phyloP scores from a whole-genome alignment of 306 rosid genomes.

The Alnus rubra region DNA sequence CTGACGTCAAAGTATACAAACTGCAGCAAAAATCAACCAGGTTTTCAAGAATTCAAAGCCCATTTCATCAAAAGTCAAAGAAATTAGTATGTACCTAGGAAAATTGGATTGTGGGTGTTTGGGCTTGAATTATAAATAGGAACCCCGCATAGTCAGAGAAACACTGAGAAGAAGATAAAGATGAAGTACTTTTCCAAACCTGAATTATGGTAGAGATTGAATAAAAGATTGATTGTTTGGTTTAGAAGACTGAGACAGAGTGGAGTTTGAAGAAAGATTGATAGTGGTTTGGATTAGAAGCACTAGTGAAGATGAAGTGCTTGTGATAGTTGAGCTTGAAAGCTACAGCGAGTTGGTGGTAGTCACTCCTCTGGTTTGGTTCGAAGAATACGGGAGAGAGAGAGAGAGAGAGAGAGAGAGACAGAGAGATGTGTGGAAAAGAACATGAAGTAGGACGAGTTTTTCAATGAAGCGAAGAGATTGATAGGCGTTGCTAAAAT shows the following conservation, averaged over 20 bases:
- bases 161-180: slow-evolving; percentile 11
- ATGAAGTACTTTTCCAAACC: slow-evolving; percentile 26
- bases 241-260: slow-evolving; percentile 31
- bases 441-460: slow-evolving; percentile 39
- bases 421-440: slow-evolving; percentile 41
- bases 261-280: slow-evolving; percentile 28
- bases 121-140: slow-evolving; percentile 22
- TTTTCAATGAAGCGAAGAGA: slow-evolving; percentile 45
- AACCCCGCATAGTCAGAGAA: not conserved
- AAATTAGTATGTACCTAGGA: slow-evolving; percentile 23
- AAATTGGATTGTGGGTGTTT: slow-evolving; percentile 28
- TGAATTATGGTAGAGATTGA: slow-evolving; percentile 38
- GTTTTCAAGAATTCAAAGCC: slow-evolving; percentile 33
- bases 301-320: slow-evolving; percentile 37
- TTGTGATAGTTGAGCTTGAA: slow-evolving; percentile 58
- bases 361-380: slow-evolving; percentile 36
- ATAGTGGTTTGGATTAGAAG: slow-evolving; percentile 52
- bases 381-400: slow-evolving; percentile 45
- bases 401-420: slow-evolving; percentile 44
- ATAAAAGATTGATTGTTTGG: slow-evolving; percentile 1
- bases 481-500: slow-evolving; percentile 38
- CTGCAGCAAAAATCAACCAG: slow-evolving; percentile 24
- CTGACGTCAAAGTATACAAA: slow-evolving; percentile 22
- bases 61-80: slow-evolving; percentile 17
- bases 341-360: slow-evolving; percentile 58